Evolutionary conservation across 352 stramenopile species (phyloP), one percentile per base, ranked within the genome.

Genomic region (Elongisporangium anandrum): DNA sequence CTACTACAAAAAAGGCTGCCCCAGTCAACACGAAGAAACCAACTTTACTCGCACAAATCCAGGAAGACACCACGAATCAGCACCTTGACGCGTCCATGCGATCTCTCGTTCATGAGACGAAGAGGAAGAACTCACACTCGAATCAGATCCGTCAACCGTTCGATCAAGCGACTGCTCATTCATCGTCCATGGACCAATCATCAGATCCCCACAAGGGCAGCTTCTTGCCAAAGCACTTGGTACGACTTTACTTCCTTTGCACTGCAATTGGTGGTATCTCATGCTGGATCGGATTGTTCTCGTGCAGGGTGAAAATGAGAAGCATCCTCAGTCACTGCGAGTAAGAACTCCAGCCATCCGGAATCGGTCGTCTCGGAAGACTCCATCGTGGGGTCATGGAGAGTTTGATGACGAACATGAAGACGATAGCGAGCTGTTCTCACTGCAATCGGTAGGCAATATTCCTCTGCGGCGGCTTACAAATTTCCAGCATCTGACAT

Each of bases 321-420:
- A 74, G 34, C 50, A 76, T 5, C 48, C 75, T 2, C 72, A 73
- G 13, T 71, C 56, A 16, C 39, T 72, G 15, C 69, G 72, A 21
- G 69, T 70, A 41, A 69, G 75, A 23, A 85, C 75, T 19, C 72
- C 72, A 54, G 72, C 68, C 16, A 65, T 38, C 54, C 67, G 49
- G 1, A 65, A 70, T 53, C 60, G 63, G 9, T 38, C 66, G 9
- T 70, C 66, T 26, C 70, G 56, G 15, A 77, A 72, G 26, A 60
- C 66, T 20, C 52, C 50, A 2, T 61, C 57, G 4, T 59, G 49
- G 34, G 34, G 34, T 17, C 34, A 15, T 1, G 6, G 47, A 47
- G 20, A 59, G 50, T 51, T 19, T 60, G 47, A 54, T 62, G 16
- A 39, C 56, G 51, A 60, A 12, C 13, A 26, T 3, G 57, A 63